A percentile compares a stretch with the other conserved stretches of the same genome.
Conservation (phyloP, 1,284 basidiomycete species). For the Ceratobasidium sp. region DNA sequence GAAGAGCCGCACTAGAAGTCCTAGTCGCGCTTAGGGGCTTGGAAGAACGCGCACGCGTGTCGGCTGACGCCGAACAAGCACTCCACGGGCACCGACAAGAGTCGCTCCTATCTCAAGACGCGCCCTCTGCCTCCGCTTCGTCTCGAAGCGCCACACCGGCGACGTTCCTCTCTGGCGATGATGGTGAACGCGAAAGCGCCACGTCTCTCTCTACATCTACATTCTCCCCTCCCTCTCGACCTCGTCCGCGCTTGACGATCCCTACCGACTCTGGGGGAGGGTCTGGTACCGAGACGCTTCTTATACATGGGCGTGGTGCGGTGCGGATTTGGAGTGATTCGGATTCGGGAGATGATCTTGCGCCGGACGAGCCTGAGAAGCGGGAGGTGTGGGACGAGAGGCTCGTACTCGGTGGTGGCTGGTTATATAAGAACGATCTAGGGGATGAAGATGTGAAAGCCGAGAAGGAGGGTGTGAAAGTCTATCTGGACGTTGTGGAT, state of each 20-base stretch:
- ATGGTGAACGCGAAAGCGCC: conserved; percentile 59
- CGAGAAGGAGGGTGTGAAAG: conserved; percentile 69
- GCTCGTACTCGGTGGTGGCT: conserved; percentile 80
- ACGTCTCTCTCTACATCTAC: conserved; percentile 56
- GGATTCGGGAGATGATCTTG: conserved; percentile 61
- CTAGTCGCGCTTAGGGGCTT: conserved; percentile 75
- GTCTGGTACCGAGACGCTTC: conserved; percentile 59
- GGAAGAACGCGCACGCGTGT: conserved; percentile 53
- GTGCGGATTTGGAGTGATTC: conserved; percentile 85
- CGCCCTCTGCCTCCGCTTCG: conserved; percentile 60
- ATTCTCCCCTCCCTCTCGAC: conserved; percentile 52
- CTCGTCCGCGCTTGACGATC: conserved; percentile 26
- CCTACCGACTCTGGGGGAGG: conserved; percentile 4
- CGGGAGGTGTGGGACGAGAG: conserved; percentile 82
- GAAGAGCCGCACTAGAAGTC: conserved; percentile 81
- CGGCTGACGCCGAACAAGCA: conserved; percentile 46
- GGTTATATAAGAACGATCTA: conserved; percentile 80
- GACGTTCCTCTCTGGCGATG: conserved; percentile 64
- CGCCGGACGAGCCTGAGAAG: conserved; percentile 66
- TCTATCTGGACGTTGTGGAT: conserved; percentile 80
- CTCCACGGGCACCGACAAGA: conserved; percentile 25
- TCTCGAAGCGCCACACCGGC: conserved; percentile 58
- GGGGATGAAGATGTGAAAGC: conserved; percentile 66
- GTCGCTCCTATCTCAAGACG: conserved; percentile 77
- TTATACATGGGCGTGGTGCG: conserved; percentile 72